Base-by-base conservation (phyloP, 805 yeast genomes). In the Ogataea ganodermae region DNA sequence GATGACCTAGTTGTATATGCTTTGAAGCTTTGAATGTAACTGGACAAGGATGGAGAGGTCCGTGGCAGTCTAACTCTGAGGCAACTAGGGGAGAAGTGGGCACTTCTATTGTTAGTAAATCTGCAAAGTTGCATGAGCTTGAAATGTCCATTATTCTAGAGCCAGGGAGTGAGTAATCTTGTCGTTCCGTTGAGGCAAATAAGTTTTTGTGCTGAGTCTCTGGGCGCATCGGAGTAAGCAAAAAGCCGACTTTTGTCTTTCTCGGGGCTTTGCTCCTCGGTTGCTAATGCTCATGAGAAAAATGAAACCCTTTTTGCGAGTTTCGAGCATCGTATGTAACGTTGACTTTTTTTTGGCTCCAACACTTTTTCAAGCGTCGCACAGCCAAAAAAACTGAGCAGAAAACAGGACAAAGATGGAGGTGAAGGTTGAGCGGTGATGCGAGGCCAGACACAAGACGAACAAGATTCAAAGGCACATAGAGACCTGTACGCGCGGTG, bases 341-440 rank as follows among this genome's bases (percentile, higher is more conserved):
- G 30, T 27, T 27, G 30, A 27, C 14, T 27, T 27, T 27, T n/a
- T 27, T 27, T 27, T 27, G 30, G 13, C 14, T 5, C 30, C 30
- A 13, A 27, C 30, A 27, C 30, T 27, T 27, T 27, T 22, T 27
- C 12, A 9, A 27, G 14, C 30, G 30, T 27, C 30, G 30, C 30
- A 27, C 30, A 27, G 30, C 30, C 30, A 27, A n/a, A 27, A 27
- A 10, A 10, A 4, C n/a, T 13, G 6, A 27, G 30, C 30, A 27
- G 30, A 27, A 27, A 46, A 46, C 45, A 39, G 42, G 49, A 46
- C 49, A 42, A 36, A 27, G 32, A 40, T 22, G 24, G 24, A 22
- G 8, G 24, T 22, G 24, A 22, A n/a, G n/a, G n/a, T n/a, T n/a
- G n/a, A n/a, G n/a, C n/a, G n/a, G n/a, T n/a, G n/a, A n/a, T n/a